Evolutionary conservation across 495 filamentous ascomycete genomes (phyloP), one percentile per base, ranked within the genome.

Genomic region (Annulohypoxylon stygium): DNA sequence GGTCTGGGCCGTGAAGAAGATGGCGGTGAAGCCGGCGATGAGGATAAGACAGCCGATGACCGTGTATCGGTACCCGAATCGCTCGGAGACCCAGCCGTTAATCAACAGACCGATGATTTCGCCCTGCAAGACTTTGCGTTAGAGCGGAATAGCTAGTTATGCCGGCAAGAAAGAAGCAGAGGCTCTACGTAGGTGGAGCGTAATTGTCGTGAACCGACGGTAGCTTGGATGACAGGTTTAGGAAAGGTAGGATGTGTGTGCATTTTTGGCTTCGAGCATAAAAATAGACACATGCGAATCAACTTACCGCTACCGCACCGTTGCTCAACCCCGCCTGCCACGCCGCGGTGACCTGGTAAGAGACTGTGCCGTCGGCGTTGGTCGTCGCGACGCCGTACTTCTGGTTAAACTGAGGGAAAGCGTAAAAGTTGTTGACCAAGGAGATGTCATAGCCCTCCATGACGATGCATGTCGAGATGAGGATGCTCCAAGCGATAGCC

Each of bases 321-420:
- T 94, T 94, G 67, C 89, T 92, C 41, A 95, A 81, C 64, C 91
- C 92, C 7, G 92, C 82, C 82, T 94, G 92, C 93, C 93, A 95
- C 66, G 89, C 77, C 12, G 92, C 91, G 14, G 91, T 81, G 8
- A 95, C 84, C 73, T 93, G 85, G 78, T 91, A 93, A n/a, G 71
- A 58, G 34, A 67, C 61, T 3, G 79, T 74, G n/a, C 89, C 90
- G 54, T 89, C 78, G 1, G 83, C 51, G 30, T 53, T 71, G 2
- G 70, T 71, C 11, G 86, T 64, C 70, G 81, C 74, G 62, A 88
- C 82, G 33, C 92, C 92, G 76, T 93, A 94, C 69, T 91, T 92
- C 67, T 79, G 79, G 73, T 90, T 91, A 83, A 93, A 94, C 74
- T 86, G 83, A 0, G 82, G 82, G 57, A 87, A 87, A 20, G 84